A percentile compares a stretch with the other conserved stretches of the same genome.
Evolutionary conservation across 2,329 filamentous ascomycete genomes (phyloP).

Genomic region (Mycosphaerella sp.): DNA sequence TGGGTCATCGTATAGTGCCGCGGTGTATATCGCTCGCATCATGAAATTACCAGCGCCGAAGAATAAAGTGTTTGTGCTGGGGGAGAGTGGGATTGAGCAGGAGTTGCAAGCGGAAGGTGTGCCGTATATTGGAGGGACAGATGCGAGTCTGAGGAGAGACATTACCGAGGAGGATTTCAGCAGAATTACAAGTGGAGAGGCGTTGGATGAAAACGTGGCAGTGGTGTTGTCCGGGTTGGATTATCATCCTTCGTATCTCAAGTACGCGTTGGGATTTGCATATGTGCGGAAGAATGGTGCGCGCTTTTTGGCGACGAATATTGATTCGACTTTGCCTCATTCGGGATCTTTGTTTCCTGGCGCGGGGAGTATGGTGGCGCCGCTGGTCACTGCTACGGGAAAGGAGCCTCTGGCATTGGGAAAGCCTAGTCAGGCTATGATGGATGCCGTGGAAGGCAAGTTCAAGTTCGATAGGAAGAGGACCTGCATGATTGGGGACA

Average conservation of each 20-base stretch:
- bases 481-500: constrained; percentile 94
- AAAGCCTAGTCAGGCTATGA: constrained; percentile 98
- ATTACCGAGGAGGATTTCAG: constrained; percentile 75
- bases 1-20: constrained; percentile 87
- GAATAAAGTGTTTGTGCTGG: constrained; percentile 91
- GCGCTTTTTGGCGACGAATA: constrained; percentile 86
- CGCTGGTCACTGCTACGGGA: constrained; percentile 59
- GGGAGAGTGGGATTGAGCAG: constrained; percentile 83
- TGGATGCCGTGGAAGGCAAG: constrained; percentile 97
- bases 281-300: constrained; percentile 73
- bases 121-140: constrained; percentile 78
- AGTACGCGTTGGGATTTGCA: constrained; percentile 75
- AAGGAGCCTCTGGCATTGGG: constrained; percentile 71
- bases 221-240: constrained; percentile 86
- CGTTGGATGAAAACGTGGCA: constrained; percentile 82
- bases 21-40: constrained; percentile 93
- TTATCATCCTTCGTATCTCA: constrained; percentile 93
- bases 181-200: constrained; percentile 63
- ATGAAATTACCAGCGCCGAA: constrained; percentile 69
- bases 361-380: constrained; percentile 74
- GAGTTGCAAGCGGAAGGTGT: constrained; percentile 77
- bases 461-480: constrained; percentile 77
- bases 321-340: constrained; percentile 81
- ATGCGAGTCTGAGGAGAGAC: constrained; percentile 68
- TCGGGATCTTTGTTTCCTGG: constrained; percentile 82